Conservation (phyloP, 495 filamentous ascomycete genomes). For the Tuber indicum region DNA sequence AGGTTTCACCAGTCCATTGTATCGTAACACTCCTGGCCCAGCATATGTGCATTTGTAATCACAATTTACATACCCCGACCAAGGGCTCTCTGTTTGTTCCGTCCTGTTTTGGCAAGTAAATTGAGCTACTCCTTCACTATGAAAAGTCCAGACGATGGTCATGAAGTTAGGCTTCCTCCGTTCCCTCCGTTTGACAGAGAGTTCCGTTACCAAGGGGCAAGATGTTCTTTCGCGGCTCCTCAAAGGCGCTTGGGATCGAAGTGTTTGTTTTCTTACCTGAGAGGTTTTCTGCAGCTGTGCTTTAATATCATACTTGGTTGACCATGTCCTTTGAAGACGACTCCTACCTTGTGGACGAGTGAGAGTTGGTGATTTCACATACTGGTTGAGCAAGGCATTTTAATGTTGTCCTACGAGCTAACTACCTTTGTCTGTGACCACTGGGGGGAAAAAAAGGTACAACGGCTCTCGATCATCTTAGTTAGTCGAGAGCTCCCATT, state of each 20-base stretch:
- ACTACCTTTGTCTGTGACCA: not conserved
- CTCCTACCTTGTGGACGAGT: not conserved
- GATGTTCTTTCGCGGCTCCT: not conserved
- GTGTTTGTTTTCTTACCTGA: not conserved
- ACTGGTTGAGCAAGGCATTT: not conserved
- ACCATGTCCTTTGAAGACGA: too few relatives aligned
- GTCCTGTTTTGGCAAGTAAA: not conserved
- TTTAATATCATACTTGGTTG: not conserved
- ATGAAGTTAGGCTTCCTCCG: not conserved
- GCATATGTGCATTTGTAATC: not conserved
- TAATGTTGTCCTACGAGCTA: not conserved
- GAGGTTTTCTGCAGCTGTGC: not conserved
- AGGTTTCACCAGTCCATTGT: not conserved
- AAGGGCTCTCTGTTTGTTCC: not conserved
- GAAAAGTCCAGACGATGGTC: not conserved
- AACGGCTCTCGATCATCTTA: not conserved
- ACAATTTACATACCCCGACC: not conserved
- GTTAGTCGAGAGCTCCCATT: not conserved
- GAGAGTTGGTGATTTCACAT: not conserved
- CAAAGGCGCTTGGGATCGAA: not conserved
- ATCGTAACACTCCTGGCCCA: not conserved
- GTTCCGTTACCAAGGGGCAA: not conserved
- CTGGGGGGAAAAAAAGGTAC: not conserved
- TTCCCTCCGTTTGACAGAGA: not conserved
- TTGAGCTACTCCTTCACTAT: not conserved